These are phyloP conservation scores for Vitis hybrid DNA, from an alignment of 177 flowering plant species.

Conservation along the genomic window DNA sequence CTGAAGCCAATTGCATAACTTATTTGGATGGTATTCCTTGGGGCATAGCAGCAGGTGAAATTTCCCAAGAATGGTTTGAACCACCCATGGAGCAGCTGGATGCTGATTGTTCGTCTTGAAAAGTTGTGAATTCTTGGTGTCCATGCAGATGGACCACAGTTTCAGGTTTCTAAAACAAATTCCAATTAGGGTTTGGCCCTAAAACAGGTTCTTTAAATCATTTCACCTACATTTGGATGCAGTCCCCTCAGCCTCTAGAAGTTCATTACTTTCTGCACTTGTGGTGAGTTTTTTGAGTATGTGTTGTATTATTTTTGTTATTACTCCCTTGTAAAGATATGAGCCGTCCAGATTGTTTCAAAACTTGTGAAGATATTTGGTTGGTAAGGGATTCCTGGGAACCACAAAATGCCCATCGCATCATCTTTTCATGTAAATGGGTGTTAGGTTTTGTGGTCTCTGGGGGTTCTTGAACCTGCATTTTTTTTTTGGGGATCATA, in stretches of 20 bases:
- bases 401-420: not conserved
- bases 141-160: not conserved
- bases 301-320: slow-evolving; percentile 11
- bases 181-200: not conserved
- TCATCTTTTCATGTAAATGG: not conserved
- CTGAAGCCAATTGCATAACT: not conserved
- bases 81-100: not conserved
- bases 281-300: not conserved
- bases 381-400: not conserved
- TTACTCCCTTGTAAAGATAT: slow-evolving; percentile 20
- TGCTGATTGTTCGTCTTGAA: not conserved
- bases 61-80: not conserved
- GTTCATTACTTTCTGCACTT: not conserved
- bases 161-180: not conserved
- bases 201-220: not conserved
- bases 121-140: slow-evolving; percentile 3
- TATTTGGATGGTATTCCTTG: not conserved
- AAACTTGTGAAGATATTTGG: slow-evolving; percentile 11
- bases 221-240: not conserved
- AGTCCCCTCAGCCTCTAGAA: not conserved
- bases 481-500: not conserved
- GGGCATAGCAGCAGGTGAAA: not conserved
- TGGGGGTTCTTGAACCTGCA: not conserved
- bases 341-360: slow-evolving; percentile 6
- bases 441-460: not conserved